Percentiles rank a stretch among this genome's conserved stretches.
Evolutionary conservation across 164 flowering plant genomes (phyloP).

Genomic region (Stephania japonica): DNA sequence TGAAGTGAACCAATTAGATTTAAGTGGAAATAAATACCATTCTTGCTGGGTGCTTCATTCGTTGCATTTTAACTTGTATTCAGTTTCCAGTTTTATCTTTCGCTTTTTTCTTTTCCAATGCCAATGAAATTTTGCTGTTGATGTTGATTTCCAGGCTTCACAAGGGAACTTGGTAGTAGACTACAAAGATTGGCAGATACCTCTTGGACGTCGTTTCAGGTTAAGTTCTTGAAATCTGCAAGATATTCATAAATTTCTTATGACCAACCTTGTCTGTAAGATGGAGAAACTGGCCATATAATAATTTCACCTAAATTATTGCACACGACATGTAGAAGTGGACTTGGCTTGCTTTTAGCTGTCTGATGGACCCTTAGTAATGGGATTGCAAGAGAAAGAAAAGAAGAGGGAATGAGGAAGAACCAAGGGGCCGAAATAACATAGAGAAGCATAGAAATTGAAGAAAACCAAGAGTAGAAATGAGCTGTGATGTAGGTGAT

Average conservation of each 20-base stretch:
- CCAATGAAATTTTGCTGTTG: background rate
- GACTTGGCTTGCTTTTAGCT: background rate
- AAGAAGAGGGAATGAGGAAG: too few species aligned
- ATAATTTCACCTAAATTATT: background rate
- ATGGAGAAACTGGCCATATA: background rate
- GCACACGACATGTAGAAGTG: background rate
- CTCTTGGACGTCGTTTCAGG: constrained; percentile 95
- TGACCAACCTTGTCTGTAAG: background rate
- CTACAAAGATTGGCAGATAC: constrained; percentile 96
- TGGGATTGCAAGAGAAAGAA: background rate
- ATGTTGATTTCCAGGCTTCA: constrained; percentile 51
- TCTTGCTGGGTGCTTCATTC: background rate
- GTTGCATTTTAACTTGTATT: background rate
- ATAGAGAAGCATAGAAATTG: too few species aligned
- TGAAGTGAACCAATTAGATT: background rate
- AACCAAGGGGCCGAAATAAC: too few species aligned
- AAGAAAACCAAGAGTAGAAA: too few species aligned
- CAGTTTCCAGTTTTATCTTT: background rate
- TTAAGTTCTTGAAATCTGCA: constrained; percentile 14
- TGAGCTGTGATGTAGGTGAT: too few species aligned
- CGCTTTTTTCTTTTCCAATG: background rate
- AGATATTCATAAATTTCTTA: constrained; percentile 1
- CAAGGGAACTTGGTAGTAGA: constrained; percentile 68
- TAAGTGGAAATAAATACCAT: background rate
- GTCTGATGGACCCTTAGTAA: background rate